Evolutionary conservation across 306 rosid genomes (phyloP), one percentile per base, ranked within the genome.

Genomic region (Ziziphus jujuba): DNA sequence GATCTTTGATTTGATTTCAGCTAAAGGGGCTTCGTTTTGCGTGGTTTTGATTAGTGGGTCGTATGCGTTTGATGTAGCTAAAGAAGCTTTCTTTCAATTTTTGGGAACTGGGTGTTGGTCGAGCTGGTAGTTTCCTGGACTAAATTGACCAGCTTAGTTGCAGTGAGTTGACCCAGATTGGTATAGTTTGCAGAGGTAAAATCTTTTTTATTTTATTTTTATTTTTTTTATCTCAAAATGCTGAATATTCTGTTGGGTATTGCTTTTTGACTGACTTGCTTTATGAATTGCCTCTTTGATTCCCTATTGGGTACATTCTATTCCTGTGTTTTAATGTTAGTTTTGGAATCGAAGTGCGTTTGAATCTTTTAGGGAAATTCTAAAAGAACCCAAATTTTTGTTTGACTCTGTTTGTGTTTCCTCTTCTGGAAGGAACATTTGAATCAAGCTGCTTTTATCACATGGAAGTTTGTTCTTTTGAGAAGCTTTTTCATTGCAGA

Each of bases 1-100:
- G 79, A 84, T 84, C 81, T 74, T 74, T 77, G 84, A 84, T 86
- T 74, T 77, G 82, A 84, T 86, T 83, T 75, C 59, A 57, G 50
- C 23, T 20, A 19, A 67, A 25, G 54, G 7, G 79, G 79, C 56
- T 19, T 79, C 25, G 22, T 65, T 74, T 74, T 56, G 17, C 12
- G 61, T 49, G 66, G 49, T 69, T 75, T 77, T 76, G 70, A 53
- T 72, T 69, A 50, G 57, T 79, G 61, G 47, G 67, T 75, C 49
- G 21, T 65, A n/a, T 70, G 56, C 48, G 47, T 72, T 75, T 70
- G 75, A 53, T 55, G 56, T 61, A 57, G 72, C 61, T 48, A 49
- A 21, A 44, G 68, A 80, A 80, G 66, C 56, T 75, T 63, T 54
- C 59, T 72, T 31, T 43, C 81, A 74, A 74, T 68, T 60, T 45